A percentile compares a stretch with the other conserved stretches of the same genome.
phyloP scores from a whole-genome alignment of 2,329 filamentous ascomycete genomes.

The Xylariaceae sp. region DNA sequence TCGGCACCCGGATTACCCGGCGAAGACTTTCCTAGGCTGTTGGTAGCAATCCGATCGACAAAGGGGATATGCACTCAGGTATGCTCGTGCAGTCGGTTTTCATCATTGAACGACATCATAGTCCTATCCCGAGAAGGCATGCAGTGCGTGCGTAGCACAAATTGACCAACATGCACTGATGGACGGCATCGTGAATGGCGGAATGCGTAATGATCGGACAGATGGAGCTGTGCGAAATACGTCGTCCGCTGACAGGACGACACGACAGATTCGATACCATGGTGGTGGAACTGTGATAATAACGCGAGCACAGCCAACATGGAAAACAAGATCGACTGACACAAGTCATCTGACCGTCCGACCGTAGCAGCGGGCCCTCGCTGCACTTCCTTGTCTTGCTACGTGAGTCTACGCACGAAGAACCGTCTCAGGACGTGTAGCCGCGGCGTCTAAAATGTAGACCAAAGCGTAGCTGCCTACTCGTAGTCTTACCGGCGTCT shows the following conservation, averaged over 20 bases:
- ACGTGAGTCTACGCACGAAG: background rate
- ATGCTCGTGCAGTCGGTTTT: background rate
- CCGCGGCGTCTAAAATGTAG: background rate
- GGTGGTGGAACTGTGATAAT: slow-evolving; percentile 4
- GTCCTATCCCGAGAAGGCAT: background rate
- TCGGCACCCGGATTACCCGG: background rate
- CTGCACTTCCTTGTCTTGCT: too few relatives aligned
- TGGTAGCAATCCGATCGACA: background rate
- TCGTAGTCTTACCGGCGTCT: too few relatives aligned
- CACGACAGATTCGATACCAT: background rate
- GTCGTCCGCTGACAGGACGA: background rate
- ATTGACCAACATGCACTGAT: slow-evolving; percentile 2
- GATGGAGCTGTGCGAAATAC: background rate
- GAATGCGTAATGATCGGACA: background rate
- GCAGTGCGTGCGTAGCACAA: slow-evolving; percentile 4
- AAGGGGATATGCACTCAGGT: background rate
- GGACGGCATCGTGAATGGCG: background rate
- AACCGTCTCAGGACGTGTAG: background rate
- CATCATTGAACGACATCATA: background rate
- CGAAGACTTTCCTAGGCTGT: background rate
- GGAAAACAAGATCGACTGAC: background rate
- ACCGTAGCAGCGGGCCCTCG: too few relatives aligned
- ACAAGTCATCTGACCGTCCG: background rate
- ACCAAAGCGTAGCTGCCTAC: background rate
- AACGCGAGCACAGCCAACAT: background rate